phyloP scores from a whole-genome alignment of 495 filamentous ascomycete species.

The Annulohypoxylon nitens region DNA sequence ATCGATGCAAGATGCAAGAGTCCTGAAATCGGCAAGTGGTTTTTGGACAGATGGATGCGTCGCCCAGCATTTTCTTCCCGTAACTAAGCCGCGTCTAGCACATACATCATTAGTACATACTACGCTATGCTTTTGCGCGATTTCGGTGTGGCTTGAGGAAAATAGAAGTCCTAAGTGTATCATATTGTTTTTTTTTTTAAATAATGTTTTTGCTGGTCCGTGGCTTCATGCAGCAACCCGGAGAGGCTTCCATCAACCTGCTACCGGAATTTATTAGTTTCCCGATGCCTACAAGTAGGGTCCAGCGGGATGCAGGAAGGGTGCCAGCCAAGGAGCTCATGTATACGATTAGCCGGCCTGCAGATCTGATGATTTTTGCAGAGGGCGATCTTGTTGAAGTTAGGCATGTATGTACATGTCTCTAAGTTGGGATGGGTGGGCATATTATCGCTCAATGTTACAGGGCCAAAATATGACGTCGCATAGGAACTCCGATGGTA shows the following conservation, averaged over 20 bases:
- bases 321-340: conserved; percentile 32
- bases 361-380: conserved; percentile 24
- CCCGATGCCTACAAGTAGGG: conserved; percentile 33
- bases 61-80: conserved; percentile 4
- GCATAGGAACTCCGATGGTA: conserved; percentile 38
- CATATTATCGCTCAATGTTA: conserved; percentile 40
- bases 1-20: conserved; percentile 10
- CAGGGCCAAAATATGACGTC: conserved; percentile 36
- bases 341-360: conserved; percentile 34
- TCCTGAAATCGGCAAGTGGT: conserved; percentile 3
- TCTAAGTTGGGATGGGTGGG: conserved; percentile 31
- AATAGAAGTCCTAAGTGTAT: conserved; percentile 25
- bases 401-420: conserved; percentile 21
- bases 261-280: conserved; percentile 31
- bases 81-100: conserved; percentile 7
- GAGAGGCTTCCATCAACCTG: conserved; percentile 28
- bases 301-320: conserved; percentile 32
- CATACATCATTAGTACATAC: conserved; percentile 1
- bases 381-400: conserved; percentile 36
- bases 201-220: conserved; percentile 19
- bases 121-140: conserved; percentile 18
- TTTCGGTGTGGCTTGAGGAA: conserved; percentile 40
- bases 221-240: conserved; percentile 32
- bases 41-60: background rate
- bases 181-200: conserved; percentile 4